Evolutionary conservation across 371 early-diverging fungal species (phyloP).

Genomic region (Mortierella sp.): DNA sequence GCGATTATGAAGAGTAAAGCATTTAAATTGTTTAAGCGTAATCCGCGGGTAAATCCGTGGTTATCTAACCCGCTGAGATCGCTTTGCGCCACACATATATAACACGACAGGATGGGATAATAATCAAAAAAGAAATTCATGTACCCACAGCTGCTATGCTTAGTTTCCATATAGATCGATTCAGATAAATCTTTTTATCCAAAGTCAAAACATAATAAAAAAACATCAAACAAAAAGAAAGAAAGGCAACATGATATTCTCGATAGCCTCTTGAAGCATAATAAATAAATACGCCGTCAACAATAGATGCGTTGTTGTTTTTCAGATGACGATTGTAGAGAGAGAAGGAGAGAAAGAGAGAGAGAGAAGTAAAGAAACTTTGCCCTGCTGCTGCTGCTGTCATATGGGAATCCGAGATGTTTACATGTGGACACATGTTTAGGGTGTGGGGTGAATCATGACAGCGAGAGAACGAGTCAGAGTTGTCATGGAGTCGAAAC

Average conservation of each 20-base stretch:
- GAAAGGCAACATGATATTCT: not conserved
- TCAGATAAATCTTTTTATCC: too few relatives aligned
- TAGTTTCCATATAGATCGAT: too few relatives aligned
- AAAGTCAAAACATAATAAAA: too few relatives aligned
- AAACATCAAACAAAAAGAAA: not conserved
- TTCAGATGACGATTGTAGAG: too few relatives aligned
- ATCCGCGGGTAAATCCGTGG: not conserved
- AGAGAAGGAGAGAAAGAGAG: too few relatives aligned
- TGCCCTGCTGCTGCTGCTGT: not conserved
- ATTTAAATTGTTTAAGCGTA: not conserved
- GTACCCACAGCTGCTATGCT: too few relatives aligned
- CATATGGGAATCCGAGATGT: constrained; percentile 1
- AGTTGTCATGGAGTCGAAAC: not conserved
- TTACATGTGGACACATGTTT: not conserved
- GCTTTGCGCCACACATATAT: not conserved
- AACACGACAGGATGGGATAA: not conserved
- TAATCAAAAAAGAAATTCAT: too few relatives aligned
- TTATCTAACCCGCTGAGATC: not conserved
- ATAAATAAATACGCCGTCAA: too few relatives aligned
- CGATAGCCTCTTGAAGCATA: not conserved
- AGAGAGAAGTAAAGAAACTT: too few relatives aligned
- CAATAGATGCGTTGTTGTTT: too few relatives aligned
- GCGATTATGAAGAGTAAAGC: not conserved
- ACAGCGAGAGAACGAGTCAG: not conserved
- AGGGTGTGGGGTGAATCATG: not conserved